Base-by-base conservation (phyloP, 371 early-diverging fungal species). In the Thermomucor indicae-seudaticae region DNA sequence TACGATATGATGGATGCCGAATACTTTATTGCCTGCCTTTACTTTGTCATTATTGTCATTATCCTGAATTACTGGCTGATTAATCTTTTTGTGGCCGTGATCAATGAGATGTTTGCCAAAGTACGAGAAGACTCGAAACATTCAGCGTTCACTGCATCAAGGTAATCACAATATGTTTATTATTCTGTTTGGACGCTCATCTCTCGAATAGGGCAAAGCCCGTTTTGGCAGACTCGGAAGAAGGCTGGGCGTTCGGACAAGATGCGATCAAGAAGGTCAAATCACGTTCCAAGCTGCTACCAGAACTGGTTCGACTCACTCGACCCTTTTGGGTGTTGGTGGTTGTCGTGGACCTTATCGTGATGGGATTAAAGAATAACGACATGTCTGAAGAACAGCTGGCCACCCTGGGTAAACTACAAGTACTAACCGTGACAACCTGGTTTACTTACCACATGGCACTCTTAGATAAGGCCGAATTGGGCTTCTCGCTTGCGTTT, bases 31-130 rank as follows among this genome's bases (percentile, higher is more conserved):
- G 75, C 82, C 2, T 64, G 79, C 31, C 35, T 82, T 25, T 88
- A 82, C 50, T 88, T 84, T 56, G 67, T 82, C 6, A 43, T 80
- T 12, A 71, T 80, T 49, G 79, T 86, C 7, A 59, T 88, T 38
- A 66, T 85, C 28, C 73, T 86, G 74, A 84, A 85, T 55, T 83
- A 79, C 53, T 85, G 84, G 85, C 65, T 88, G 19, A 64, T 85
- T 45, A 85, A 86, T 55, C 58, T 85, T 32, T 85, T 88, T 55
- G 78, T 88, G 28, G 85, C 88, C 10, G 88, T 85, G 17, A 83
- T 83, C 53, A 78, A 79, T 19, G 83, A 82, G 54, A 79, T 84
- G 77, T 88, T 88, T 73, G 83, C 81, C 40, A 81, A 83, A 62
- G 80, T 84, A 23, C 67, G 85, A 30, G 85, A 83, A 57, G 84